Percentiles rank a stretch among this genome's conserved stretches.
phyloP scores from a whole-genome alignment of 208 protist genomes.

The Crithidia thermophila region DNA sequence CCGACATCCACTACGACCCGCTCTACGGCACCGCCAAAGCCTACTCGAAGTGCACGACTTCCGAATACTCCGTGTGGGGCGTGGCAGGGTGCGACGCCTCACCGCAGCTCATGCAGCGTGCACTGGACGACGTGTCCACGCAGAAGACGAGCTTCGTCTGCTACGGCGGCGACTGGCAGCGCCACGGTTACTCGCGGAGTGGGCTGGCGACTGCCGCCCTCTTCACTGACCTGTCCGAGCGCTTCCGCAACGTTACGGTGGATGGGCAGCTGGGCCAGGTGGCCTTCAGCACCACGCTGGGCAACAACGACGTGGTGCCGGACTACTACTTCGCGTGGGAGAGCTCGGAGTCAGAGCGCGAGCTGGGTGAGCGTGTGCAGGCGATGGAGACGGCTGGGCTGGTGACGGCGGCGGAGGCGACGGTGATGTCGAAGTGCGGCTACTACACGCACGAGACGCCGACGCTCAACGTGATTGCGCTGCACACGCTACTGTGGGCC shows the following conservation, averaged over 20 bases:
- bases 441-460: constrained; percentile 52
- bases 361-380: constrained; percentile 31
- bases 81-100: constrained; percentile 60
- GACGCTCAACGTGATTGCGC: constrained; percentile 54
- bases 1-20: constrained; percentile 86
- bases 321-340: constrained; percentile 67
- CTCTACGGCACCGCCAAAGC: constrained; percentile 51
- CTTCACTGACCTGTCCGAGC: constrained; percentile 20
- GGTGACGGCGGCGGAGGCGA: constrained; percentile 40
- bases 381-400: constrained; percentile 33
- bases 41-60: constrained; percentile 35
- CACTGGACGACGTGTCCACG: constrained; percentile 38
- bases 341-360: constrained; percentile 15
- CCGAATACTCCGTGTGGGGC: constrained; percentile 30
- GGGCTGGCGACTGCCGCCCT: constrained; percentile 16
- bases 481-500: constrained; percentile 81
- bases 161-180: constrained; percentile 71
- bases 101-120: constrained; percentile 43
- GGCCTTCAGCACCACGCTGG: constrained; percentile 41
- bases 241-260: constrained; percentile 21
- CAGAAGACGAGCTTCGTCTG: constrained; percentile 41
- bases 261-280: constrained; percentile 18
- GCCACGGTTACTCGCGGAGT: constrained; percentile 47
- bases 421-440: constrained; percentile 50
- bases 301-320: constrained; percentile 84